Base-by-base conservation (phyloP, 441 rosid genomes). In the Bocquillonia castaneifolia region DNA sequence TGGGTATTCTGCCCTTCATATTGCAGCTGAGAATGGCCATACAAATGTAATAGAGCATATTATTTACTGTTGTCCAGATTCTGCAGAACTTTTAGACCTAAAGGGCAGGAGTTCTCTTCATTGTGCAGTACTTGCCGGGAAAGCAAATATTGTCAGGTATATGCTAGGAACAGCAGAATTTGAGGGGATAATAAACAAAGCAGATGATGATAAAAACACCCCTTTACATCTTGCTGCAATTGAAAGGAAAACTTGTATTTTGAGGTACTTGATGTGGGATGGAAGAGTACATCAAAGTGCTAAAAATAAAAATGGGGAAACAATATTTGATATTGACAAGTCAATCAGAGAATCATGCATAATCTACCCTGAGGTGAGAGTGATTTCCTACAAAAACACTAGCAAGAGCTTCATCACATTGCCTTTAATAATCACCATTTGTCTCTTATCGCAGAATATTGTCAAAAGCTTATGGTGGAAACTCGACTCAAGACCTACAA, bases 21-120 rank as follows among this genome's bases (percentile, higher is more conserved):
- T 71, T 34, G 81, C 79, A 0, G 77, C 68, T 3, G 14, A 20
- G 26, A 42, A 54, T 18, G 75, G 71, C 3, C 75, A 67, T 44
- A 23, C 52, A 10, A 10, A 29, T 50, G 48, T 53, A 20, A 17
- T 72, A 29, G 47, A 72, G 50, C 54, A 44, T 56, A 66, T 66
- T 18, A 45, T 71, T 2, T 10, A 15, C 9, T 17, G 0, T 12
- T 72, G 66, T 40, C 76, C 66, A 9, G 71, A 72, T 60, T 44
- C 67, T 12, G 48, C 32, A 5, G 71, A 51, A 39, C 48, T 72
- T 22, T n/a, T 14, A 7, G 67, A 59, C 45, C 56, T 22, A 0
- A 31, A 61, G 6, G 62, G 71, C 10, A 26, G 39, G 14, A 66
- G 40, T 32, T 42, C 48, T 12, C 66, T 66, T 59, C 57, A 72